phyloP scores from a whole-genome alignment of 2,329 filamentous ascomycete species.

The Fusarium sp. region DNA sequence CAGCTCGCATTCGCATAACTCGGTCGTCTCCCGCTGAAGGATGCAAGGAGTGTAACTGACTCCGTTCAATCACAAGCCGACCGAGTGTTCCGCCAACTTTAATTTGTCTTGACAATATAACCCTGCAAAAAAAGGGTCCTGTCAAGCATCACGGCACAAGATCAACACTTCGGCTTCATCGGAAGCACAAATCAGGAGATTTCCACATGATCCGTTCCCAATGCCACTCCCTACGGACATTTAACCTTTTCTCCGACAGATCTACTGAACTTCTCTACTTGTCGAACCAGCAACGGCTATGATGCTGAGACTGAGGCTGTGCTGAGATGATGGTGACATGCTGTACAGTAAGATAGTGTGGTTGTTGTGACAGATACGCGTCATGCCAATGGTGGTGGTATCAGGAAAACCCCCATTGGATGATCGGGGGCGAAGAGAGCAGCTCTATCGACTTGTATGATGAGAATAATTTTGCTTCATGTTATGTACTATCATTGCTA shows the following conservation, averaged over 20 bases:
- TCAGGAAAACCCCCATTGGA: neutral
- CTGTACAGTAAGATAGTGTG: neutral
- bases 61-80: neutral
- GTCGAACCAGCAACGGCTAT: neutral
- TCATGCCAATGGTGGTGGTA: slow-evolving; percentile 8
- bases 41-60: no score
- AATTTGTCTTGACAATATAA: no score
- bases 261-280: neutral
- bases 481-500: slow-evolving; percentile 9
- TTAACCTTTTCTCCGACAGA: neutral
- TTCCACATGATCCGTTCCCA: neutral
- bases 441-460: neutral
- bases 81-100: neutral
- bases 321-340: slow-evolving; percentile 5
- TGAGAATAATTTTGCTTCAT: slow-evolving; percentile 16
- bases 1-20: neutral
- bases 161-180: slow-evolving; percentile 20
- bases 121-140: no score
- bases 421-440: neutral
- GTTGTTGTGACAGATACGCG: slow-evolving; percentile 12
- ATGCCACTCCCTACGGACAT: slow-evolving; percentile 4
- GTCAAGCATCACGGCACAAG: neutral
- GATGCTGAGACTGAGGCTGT: slow-evolving; percentile 13
- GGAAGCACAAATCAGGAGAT: slow-evolving; percentile 10
- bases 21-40: no score